Percentiles rank a stretch among this genome's conserved stretches.
Evolutionary conservation across 352 stramenopile species (phyloP).

Genomic region (Globisporangium abappressorium): DNA sequence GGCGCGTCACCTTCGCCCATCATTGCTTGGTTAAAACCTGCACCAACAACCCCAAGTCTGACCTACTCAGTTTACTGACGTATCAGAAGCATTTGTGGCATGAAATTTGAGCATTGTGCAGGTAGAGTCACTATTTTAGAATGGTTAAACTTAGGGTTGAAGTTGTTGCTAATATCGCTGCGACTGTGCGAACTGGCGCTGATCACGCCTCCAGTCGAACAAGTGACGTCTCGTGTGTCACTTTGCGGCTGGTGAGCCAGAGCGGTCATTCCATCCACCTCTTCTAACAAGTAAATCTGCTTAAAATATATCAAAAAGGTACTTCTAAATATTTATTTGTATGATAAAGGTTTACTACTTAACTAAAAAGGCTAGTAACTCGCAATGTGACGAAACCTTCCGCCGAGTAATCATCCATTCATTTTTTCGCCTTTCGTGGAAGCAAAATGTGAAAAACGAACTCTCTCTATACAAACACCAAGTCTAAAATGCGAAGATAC

Average conservation of each 20-base stretch:
- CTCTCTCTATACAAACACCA: constrained; percentile 1
- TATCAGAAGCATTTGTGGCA: background rate
- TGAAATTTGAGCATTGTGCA: too few species aligned
- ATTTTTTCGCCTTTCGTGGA: background rate
- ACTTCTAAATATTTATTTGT: too few species aligned
- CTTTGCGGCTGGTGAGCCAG: background rate
- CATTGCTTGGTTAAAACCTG: background rate
- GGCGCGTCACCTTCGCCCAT: constrained; percentile 3
- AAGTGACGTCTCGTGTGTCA: constrained; percentile 13
- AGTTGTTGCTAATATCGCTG: background rate
- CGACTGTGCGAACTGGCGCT: constrained; percentile 2
- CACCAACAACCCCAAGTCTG: background rate
- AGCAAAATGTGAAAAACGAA: background rate
- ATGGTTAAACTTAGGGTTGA: background rate
- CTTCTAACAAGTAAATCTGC: background rate
- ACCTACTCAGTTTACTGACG: background rate
- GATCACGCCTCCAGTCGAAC: background rate
- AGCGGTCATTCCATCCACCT: background rate
- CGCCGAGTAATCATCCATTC: background rate
- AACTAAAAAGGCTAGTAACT: background rate
- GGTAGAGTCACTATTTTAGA: too few species aligned
- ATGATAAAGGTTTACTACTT: background rate
- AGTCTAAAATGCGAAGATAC: constrained; percentile 1
- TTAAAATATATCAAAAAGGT: background rate
- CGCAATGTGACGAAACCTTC: background rate